Evolutionary conservation across 2,329 filamentous ascomycete genomes (phyloP), one percentile per base, ranked within the genome.

Genomic region (Cercospora sp.): DNA sequence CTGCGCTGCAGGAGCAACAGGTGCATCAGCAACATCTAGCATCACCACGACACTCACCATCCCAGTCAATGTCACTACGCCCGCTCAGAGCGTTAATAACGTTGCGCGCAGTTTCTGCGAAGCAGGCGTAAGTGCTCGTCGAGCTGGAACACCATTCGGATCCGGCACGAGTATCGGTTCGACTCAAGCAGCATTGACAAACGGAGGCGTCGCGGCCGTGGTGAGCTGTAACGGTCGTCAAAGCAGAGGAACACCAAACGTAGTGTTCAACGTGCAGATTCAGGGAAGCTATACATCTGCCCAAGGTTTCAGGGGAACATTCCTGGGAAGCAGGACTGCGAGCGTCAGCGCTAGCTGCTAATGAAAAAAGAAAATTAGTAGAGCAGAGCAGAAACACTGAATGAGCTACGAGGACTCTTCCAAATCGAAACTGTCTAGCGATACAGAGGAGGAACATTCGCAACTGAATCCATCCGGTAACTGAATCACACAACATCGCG

Each of bases 1-100:
- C n/a, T 69, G 67, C 48, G 67, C 67, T 6, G 67, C 67, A 4
- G 26, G 33, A 16, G 64, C 67, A 7, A 67, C 40, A 36, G 67
- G 67, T 16, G 67, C 67, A 7, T 69, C 67, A 28, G 67, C 67
- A 12, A 36, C 55, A 16, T 45, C 51, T 6, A 40, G 40, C 28
- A 60, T 69, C 23, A 63, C 63, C 28, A 69, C 67, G 1, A 67
- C 64, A 0, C 40, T 69, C 16, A 64, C 26, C n/a, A 28, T 67
- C 16, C 67, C 67, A 7, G 55, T 69, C 48, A 66, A 66, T 30
- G 42, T 55, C 30, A 55, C 61, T n/a, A 36, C 60, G 6, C 64
- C 60, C 10, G 57, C 36, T n/a, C 53, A 62, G 8, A 69, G 64
- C 42, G 59, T 63, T 45, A 60, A 42, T 6, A 64, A 63, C 28